A percentile compares a stretch with the other conserved stretches of the same genome.
phyloP scores from a whole-genome alignment of 805 yeast species.

The Lipomyces anomalus region DNA sequence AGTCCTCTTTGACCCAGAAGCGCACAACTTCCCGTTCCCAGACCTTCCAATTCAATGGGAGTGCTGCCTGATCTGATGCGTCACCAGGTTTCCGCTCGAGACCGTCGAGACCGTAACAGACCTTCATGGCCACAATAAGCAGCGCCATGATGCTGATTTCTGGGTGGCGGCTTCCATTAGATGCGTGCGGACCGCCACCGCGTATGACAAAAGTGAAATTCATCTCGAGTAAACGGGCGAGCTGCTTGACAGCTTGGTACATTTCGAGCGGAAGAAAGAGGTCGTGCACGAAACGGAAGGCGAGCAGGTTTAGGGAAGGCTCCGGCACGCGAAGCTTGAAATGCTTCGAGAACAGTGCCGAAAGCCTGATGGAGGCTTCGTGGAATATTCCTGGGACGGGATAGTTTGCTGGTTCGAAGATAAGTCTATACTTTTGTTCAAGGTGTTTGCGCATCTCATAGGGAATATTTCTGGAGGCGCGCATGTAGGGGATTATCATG shows the following conservation, averaged over 20 bases:
- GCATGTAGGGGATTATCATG: conserved; percentile 16
- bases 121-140: conserved; percentile 17
- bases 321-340: conserved; percentile 3
- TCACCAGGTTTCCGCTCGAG: conserved; percentile 4
- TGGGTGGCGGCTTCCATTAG: conserved; percentile 8
- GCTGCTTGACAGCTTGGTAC: conserved; percentile 9
- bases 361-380: not conserved
- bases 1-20: conserved; percentile 6
- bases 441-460: conserved; percentile 8
- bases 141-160: conserved; percentile 15
- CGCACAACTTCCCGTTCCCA: conserved; percentile 9
- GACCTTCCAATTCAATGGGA: conserved; percentile 15
- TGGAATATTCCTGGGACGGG: conserved; percentile 16
- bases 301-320: conserved; percentile 1
- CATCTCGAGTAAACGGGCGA: not conserved
- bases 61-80: conserved; percentile 15
- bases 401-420: conserved; percentile 13
- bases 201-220: conserved; percentile 5
- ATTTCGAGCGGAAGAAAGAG: conserved; percentile 19
- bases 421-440: conserved; percentile 7
- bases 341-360: conserved; percentile 1
- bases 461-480: conserved; percentile 8
- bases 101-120: conserved; percentile 23
- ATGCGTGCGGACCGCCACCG: not conserved
- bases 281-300: conserved; percentile 9